These are phyloP conservation scores for Trichoderma breve DNA, from an alignment of 2,329 filamentous ascomycete genomes.

Conservation along the genomic window DNA sequence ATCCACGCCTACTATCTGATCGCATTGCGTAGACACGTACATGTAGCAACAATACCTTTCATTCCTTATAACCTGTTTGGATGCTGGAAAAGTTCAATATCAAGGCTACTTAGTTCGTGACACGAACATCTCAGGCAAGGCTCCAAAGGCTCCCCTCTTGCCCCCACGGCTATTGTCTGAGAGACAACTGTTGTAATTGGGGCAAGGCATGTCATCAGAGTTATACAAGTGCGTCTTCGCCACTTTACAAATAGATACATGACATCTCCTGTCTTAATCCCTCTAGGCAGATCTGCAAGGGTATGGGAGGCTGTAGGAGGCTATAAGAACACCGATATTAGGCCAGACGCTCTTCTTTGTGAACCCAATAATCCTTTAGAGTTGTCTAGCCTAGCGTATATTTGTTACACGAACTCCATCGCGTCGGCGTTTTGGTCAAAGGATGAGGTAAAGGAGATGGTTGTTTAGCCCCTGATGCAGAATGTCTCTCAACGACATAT, in stretches of 20 bases:
- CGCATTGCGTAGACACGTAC: neutral
- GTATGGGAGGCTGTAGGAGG: neutral
- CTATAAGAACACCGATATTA: neutral
- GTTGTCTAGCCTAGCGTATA: neutral
- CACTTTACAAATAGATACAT: neutral
- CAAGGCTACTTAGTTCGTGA: neutral
- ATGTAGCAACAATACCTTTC: neutral
- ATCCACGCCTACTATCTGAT: neutral
- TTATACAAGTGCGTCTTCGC: neutral
- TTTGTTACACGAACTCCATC: neutral
- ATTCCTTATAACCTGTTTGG: neutral
- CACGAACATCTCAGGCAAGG: neutral
- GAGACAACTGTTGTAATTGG: neutral
- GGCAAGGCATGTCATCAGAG: neutral
- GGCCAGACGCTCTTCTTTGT: neutral
- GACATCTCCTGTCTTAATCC: neutral
- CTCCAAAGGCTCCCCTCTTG: neutral
- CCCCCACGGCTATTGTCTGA: neutral
- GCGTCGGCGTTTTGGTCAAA: neutral
- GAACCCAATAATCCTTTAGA: neutral
- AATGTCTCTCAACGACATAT: neutral
- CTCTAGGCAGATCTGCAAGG: neutral
- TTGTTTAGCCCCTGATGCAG: fast-evolving
- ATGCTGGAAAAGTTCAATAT: neutral
- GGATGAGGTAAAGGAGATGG: neutral